Evolutionary conservation across 306 rosid genomes (phyloP).

Genomic region (Cicer yamashitae): DNA sequence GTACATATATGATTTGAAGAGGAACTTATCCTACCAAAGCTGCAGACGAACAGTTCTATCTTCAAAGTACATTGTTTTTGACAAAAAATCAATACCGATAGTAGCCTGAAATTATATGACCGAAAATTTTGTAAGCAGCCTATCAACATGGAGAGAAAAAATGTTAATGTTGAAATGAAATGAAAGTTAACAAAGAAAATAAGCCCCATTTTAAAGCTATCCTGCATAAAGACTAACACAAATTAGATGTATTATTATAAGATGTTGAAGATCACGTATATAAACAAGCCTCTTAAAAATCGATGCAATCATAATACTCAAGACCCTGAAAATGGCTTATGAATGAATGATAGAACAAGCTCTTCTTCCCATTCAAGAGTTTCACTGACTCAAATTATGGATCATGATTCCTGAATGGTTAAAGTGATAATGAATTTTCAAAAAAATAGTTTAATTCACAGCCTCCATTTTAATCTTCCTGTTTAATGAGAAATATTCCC

Average conservation of each 20-base stretch:
- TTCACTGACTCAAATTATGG: conserved; percentile 5
- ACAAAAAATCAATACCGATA: conserved; percentile 94
- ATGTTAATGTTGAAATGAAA: background rate
- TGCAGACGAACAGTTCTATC: conserved; percentile 99
- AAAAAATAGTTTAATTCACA: background rate
- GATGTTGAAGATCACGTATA: background rate
- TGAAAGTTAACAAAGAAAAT: background rate
- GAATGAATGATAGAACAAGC: conserved; percentile 5
- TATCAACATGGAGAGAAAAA: conserved; percentile 13
- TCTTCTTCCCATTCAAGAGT: conserved; percentile 23
- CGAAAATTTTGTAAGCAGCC: conserved; percentile 38
- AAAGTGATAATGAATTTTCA: background rate
- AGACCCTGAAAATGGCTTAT: conserved; percentile 18
- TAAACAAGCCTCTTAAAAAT: conserved; percentile 23
- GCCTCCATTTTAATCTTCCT: background rate
- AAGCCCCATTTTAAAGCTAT: background rate
- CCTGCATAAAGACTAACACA: background rate
- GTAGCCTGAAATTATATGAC: conserved; percentile 73
- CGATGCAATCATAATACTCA: background rate
- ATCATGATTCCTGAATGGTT: conserved; percentile 4
- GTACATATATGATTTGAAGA: conserved; percentile 35
- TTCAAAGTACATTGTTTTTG: conserved; percentile 98
- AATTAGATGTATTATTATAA: conserved; percentile 10
- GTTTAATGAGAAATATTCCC: background rate
- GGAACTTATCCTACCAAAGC: conserved; percentile 74